These are phyloP conservation scores for Solanum chmielewskii DNA, from an alignment of 257 asterid species.

Conservation along the genomic window DNA sequence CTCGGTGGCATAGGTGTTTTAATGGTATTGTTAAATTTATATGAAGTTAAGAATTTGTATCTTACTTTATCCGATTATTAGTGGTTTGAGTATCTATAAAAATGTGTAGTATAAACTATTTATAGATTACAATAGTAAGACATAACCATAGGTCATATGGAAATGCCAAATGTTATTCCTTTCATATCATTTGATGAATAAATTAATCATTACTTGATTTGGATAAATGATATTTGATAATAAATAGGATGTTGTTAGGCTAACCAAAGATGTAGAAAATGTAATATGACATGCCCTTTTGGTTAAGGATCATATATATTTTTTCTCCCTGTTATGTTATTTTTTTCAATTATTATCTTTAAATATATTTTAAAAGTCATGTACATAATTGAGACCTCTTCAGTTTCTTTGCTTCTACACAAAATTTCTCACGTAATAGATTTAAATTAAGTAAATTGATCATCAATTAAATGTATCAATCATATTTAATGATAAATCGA, in stretches of 20 bases:
- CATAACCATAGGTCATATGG: background rate
- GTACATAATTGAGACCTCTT: background rate
- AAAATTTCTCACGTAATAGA: background rate
- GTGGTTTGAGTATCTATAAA: background rate
- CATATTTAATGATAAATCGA: background rate
- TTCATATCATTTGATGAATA: background rate
- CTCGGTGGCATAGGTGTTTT: too few relatives aligned
- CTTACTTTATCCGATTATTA: background rate
- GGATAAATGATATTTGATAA: background rate
- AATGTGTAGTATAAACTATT: background rate
- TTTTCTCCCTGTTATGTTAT: background rate
- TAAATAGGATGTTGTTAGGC: background rate
- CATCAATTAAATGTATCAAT: background rate
- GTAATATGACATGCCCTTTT: background rate
- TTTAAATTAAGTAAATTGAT: background rate
- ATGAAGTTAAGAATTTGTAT: background rate
- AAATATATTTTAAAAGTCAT: background rate
- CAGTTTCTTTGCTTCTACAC: background rate
- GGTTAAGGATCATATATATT: background rate
- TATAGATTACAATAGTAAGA: background rate
- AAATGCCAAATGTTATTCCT: background rate
- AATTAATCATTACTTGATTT: background rate
- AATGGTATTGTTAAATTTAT: background rate
- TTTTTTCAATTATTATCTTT: background rate
- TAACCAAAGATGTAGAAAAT: background rate